These are phyloP conservation scores for Citrus medica DNA, from an alignment of 345 rosid genomes.

Conservation along the genomic window DNA sequence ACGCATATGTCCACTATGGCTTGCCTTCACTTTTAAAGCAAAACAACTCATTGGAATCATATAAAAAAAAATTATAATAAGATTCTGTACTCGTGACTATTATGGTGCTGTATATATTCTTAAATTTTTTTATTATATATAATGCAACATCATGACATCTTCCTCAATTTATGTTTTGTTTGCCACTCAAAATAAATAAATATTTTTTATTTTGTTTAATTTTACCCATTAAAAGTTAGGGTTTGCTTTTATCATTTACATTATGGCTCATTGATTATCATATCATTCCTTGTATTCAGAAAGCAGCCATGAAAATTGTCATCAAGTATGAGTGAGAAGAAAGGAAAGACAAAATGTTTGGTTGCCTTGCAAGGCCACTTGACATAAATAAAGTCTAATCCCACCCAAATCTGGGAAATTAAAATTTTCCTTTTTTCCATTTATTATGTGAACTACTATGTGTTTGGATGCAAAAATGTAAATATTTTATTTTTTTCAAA, in stretches of 20 bases:
- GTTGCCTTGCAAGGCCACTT: slow-evolving; percentile 22
- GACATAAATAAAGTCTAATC: not conserved
- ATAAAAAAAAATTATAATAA: not conserved
- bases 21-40: slow-evolving; percentile 12
- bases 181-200: slow-evolving; percentile 17
- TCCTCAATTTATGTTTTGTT: slow-evolving; percentile 15
- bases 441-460: not conserved
- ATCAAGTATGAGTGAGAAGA: slow-evolving; percentile 19
- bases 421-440: not conserved
- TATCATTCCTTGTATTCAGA: slow-evolving; percentile 19
- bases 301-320: slow-evolving; percentile 13
- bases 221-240: slow-evolving; percentile 2
- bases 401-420: not conserved
- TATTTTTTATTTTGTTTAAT: not conserved
- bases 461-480: not conserved
- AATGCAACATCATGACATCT: not conserved
- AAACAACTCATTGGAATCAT: slow-evolving; percentile 7
- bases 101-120: slow-evolving; percentile 1
- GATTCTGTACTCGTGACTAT: not conserved
- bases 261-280: slow-evolving; percentile 18
- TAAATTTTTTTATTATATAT: not conserved
- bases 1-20: slow-evolving; percentile 4
- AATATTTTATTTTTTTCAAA: not conserved
- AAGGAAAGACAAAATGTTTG: slow-evolving; percentile 19
- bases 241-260: slow-evolving; percentile 11